Conservation (phyloP, 2,329 filamentous ascomycete species). For the Cercospora zeina region DNA sequence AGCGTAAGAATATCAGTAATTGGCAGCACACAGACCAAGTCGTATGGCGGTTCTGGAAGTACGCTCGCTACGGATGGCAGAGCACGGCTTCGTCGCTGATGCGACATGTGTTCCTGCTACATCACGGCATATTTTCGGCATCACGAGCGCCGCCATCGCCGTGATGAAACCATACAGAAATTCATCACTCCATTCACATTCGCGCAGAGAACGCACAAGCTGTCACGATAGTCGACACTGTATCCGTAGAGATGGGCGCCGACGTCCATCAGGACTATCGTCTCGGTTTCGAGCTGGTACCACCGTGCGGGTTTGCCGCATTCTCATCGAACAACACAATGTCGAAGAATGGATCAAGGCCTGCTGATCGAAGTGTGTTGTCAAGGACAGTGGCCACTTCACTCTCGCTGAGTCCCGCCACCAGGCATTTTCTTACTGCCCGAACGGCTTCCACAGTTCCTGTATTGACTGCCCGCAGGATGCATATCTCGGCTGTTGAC, state of each 20-base stretch:
- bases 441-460: slow-evolving; percentile 63
- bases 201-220: too few relatives aligned
- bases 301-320: slow-evolving; percentile 57
- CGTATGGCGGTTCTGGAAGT: not conserved
- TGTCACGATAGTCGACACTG: too few relatives aligned
- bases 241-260: slow-evolving; percentile 59
- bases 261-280: slow-evolving; percentile 64
- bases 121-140: not conserved
- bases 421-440: slow-evolving; percentile 58
- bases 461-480: slow-evolving; percentile 63
- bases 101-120: not conserved
- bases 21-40: not conserved
- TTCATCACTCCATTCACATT: too few relatives aligned
- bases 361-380: slow-evolving; percentile 55
- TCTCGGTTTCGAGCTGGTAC: slow-evolving; percentile 54
- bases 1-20: not conserved
- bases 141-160: too few relatives aligned
- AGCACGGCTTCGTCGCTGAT: not conserved
- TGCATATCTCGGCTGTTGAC: slow-evolving; percentile 56
- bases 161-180: too few relatives aligned
- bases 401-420: slow-evolving; percentile 58
- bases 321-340: slow-evolving; percentile 63
- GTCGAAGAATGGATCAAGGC: slow-evolving; percentile 62
- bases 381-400: slow-evolving; percentile 59
- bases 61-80: not conserved